Conservation (phyloP, 306 rosid genomes). For the Vigna reflexopilosa region DNA sequence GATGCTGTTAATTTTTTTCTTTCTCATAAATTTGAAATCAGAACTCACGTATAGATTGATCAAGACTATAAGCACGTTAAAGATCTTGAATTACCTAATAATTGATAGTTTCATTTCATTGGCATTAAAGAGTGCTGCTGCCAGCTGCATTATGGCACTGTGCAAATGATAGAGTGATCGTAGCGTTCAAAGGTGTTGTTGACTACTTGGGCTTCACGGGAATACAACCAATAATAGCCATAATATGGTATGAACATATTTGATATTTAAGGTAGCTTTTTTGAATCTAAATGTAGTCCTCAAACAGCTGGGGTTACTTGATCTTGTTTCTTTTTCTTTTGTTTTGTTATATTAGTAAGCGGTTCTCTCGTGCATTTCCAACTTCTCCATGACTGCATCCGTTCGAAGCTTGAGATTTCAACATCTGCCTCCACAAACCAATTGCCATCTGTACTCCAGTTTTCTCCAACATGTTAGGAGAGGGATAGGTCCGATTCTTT, state of each 20-base stretch:
- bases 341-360: constrained; percentile 25
- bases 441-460: constrained; percentile 44
- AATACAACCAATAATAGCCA: constrained; percentile 43
- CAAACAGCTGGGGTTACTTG: constrained; percentile 51
- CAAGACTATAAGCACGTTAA: not conserved
- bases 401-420: constrained; percentile 50
- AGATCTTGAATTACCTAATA: too few relatives aligned
- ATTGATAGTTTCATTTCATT: constrained; percentile 4
- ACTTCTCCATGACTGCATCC: constrained; percentile 51
- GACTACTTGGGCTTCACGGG: constrained; percentile 53
- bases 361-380: constrained; percentile 71
- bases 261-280: constrained; percentile 51
- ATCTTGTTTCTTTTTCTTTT: constrained; percentile 3
- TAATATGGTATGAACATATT: not conserved
- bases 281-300: constrained; percentile 47
- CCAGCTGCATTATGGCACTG: constrained; percentile 26
- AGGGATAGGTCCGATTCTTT: not conserved
- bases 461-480: not conserved
- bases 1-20: too few relatives aligned
- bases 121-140: constrained; percentile 49
- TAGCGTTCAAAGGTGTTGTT: constrained; percentile 19
- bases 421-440: constrained; percentile 57
- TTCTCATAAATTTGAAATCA: too few relatives aligned
- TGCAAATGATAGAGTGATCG: constrained; percentile 4
- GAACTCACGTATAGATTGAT: too few relatives aligned